Evolutionary conservation across 345 rosid species (phyloP).

Genomic region (Murraya paniculata): DNA sequence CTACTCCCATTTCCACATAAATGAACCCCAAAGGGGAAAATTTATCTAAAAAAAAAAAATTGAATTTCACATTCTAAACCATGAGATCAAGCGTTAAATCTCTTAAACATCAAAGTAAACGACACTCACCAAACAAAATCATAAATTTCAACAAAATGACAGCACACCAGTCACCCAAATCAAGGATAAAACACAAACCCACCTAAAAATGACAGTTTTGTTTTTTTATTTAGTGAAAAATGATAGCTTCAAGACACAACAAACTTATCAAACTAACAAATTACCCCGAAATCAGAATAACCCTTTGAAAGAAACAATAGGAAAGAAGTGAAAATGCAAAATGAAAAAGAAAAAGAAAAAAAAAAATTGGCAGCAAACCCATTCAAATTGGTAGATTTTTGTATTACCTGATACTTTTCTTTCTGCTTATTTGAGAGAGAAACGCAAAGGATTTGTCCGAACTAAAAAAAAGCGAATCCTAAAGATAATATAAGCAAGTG

Average conservation of each 20-base stretch:
- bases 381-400: not conserved
- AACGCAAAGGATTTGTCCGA: not conserved
- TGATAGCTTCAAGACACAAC: not conserved
- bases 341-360: no score
- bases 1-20: not conserved
- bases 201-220: slow-evolving; percentile 8
- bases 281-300: not conserved
- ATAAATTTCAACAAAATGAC: slow-evolving; percentile 8
- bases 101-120: slow-evolving; percentile 7
- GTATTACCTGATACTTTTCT: slow-evolving; percentile 23
- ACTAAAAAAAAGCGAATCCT: not conserved
- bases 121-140: slow-evolving; percentile 12
- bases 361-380: not conserved
- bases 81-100: slow-evolving; percentile 15
- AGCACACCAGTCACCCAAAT: not conserved
- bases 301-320: no score
- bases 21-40: not conserved
- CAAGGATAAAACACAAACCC: slow-evolving; percentile 2
- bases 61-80: not conserved
- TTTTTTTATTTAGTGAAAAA: no score
- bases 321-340: not conserved
- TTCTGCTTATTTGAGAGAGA: slow-evolving; percentile 11
- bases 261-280: not conserved
- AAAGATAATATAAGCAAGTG: not conserved
- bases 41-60: not conserved